Evolutionary conservation across 2,329 filamentous ascomycete species (phyloP), one percentile per base, ranked within the genome.

Genomic region (Ilyonectria robusta): DNA sequence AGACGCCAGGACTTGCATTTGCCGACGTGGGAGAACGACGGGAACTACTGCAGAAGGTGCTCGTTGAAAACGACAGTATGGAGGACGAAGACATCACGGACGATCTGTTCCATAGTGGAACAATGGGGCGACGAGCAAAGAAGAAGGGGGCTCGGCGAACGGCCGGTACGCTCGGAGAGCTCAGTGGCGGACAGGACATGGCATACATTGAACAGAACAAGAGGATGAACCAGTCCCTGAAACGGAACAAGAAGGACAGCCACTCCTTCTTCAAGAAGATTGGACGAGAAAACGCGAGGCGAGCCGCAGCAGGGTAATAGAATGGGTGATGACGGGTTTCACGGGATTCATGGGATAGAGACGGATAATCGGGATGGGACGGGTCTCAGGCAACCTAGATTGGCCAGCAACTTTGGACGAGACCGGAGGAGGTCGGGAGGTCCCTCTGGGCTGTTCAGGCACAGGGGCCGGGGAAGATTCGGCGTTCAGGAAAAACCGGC

Each of bases 141-240:
- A 91, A 88, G 81, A 84, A 81, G n/a, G 88, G 84, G 2, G 92
- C 91, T 1, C 89, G 91, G 71, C 88, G 96, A 66, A 97, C 93
- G 31, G 96, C 95, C 1, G 95, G 94, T 26, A 94, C 91, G 13
- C 85, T 99, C 62, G 92, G 91, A 57, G 95, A 97, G 74, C 86
- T 98, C 62, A 94, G 93, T 62, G 96, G 96, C 64, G 96, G 95
- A 0, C 93, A 97, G 78, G 94, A 97, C 78, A 98, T 99, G 96
- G 95, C 95, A n/a, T 98, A 95, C 79, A 90, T 94, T 63, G 93
- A 95, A 80, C 91, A 93, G 81, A 94, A 93, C 80, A 92, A 91
- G 84, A 90, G 87, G 74, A 86, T 87, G 71, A 94, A 93, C 76
- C 78, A 80, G 55, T 65, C 76, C 2, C 63, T 81, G 19, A 82